Percentiles rank a stretch among this genome's conserved stretches.
phyloP scores from a whole-genome alignment of 768 basidiomycete genomes.

The Boletellus sp. region DNA sequence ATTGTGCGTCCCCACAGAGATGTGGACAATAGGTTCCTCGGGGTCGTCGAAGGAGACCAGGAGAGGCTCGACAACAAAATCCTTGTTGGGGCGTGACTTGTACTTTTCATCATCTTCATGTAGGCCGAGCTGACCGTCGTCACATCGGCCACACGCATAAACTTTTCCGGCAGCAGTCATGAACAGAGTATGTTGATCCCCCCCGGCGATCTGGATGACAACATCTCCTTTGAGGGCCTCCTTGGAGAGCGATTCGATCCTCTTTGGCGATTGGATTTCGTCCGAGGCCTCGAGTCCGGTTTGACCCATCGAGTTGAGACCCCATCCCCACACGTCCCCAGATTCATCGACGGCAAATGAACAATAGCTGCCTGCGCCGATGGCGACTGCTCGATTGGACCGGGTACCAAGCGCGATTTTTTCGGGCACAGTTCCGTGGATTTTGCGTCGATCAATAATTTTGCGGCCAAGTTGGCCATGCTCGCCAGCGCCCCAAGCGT shows the following conservation, averaged over 20 bases:
- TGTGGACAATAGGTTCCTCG: slow-evolving; percentile 59
- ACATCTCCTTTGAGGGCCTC: slow-evolving; percentile 55
- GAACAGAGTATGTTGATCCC: slow-evolving; percentile 90
- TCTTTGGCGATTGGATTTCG: slow-evolving; percentile 60
- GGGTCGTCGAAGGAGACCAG: slow-evolving; percentile 61
- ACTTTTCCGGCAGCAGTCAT: slow-evolving; percentile 79
- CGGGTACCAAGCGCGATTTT: slow-evolving; percentile 73
- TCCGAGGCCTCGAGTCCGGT: slow-evolving; percentile 55
- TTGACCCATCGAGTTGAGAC: slow-evolving; percentile 89
- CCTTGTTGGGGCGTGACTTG: slow-evolving; percentile 47
- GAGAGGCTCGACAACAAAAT: slow-evolving; percentile 64
- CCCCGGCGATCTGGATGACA: slow-evolving; percentile 73
- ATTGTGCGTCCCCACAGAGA: slow-evolving; percentile 69
- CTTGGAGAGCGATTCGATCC: slow-evolving; percentile 61
- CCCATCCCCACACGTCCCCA: slow-evolving; percentile 92
- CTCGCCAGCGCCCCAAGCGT: slow-evolving; percentile 88
- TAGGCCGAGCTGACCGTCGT: slow-evolving; percentile 81
- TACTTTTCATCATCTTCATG: slow-evolving; percentile 64
- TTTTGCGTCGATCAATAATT: slow-evolving; percentile 82
- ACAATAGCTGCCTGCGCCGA: slow-evolving; percentile 82
- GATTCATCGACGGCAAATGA: slow-evolving; percentile 87
- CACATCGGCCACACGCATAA: slow-evolving; percentile 81
- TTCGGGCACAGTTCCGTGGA: slow-evolving; percentile 86
- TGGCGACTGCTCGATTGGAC: slow-evolving; percentile 56
- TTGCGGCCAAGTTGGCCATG: slow-evolving; percentile 89